Base-by-base conservation (phyloP, 495 filamentous ascomycete species). In the Hypoxylon intermedium region DNA sequence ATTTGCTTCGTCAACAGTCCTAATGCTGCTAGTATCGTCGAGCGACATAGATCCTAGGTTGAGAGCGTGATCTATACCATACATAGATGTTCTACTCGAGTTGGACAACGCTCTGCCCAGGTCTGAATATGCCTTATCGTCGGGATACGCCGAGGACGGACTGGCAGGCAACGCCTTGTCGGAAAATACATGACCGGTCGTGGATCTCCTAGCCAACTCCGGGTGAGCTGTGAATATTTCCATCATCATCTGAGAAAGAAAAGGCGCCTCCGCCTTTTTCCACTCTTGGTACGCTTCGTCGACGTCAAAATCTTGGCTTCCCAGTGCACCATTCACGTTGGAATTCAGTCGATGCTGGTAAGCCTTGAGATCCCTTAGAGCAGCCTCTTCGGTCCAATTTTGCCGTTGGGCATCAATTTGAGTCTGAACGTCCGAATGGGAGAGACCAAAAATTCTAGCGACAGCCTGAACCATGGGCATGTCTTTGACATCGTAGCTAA, bases 381-480 rank as follows among this genome's bases (percentile, higher is more conserved):
- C 93, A 24, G 92, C 89, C 70, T 91, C 89, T 67, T 95, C 93
- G 3, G 91, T 97, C 95, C 95, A 99, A 0, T 79, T 67, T 4
- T 84, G 75, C 64, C 87, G 89, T 71, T 96, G 82, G 13, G 82
- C 83, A 74, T 95, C 88, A 63, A 99, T 89, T 64, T 97, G 92
- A 18, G 80, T 79, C 73, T 98, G 95, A 18, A 90, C 88, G 43
- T 91, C 86, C 2, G 84, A 81, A 37, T 87, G 84, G 34, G 85
- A 83, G 47, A 92, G 80, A 36, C 87, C 88, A 71, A 97, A 99
- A 49, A 97, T 89, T 52, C 81, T 87, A 37, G 87, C 85, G 19
- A 98, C 93, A 43, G 86, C 81, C 70, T 92, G 88, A 21, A 97
- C 95, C 73, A 97, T 82, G 16, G 86, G 87, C 95, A 99, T 99